Percentiles rank a stretch among this genome's conserved stretches.
Evolutionary conservation across 2,329 filamentous ascomycete species (phyloP).

Genomic region (Aphanoascus verrucosus): DNA sequence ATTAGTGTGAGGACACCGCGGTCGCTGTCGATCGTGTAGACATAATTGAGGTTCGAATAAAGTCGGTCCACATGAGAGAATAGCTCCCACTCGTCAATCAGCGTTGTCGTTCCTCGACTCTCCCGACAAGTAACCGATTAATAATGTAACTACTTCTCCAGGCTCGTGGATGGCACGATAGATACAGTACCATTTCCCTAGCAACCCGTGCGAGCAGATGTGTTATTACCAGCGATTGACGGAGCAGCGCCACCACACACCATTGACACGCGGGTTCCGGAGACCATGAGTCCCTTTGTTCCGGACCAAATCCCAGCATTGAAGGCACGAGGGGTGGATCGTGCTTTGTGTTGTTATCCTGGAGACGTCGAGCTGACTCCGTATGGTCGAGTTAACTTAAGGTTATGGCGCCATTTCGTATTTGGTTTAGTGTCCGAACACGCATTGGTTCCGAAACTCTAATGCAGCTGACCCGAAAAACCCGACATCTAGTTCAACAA

Average conservation of each 20-base stretch:
- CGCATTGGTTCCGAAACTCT: conserved; percentile 3
- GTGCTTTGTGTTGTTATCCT: no score
- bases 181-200: conserved; percentile 23
- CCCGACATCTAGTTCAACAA: no score
- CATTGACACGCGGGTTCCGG: no score
- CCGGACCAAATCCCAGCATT: no score
- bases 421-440: conserved; percentile 15
- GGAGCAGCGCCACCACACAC: no score
- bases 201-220: no score
- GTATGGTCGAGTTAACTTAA: not conserved
- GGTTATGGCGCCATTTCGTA: not conserved
- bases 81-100: conserved; percentile 17
- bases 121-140: conserved; percentile 8
- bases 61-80: conserved; percentile 19
- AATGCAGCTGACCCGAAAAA: not conserved
- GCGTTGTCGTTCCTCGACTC: conserved; percentile 11
- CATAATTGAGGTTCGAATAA: conserved; percentile 19
- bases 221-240: no score
- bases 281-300: no score
- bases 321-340: no score
- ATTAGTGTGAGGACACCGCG: conserved; percentile 16
- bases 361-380: no score
- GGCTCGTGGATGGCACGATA: conserved; percentile 10
- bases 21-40: conserved; percentile 22
- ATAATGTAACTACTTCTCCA: conserved; percentile 9